Conservation (phyloP, 768 basidiomycete genomes). For the Suillus brevipes region DNA sequence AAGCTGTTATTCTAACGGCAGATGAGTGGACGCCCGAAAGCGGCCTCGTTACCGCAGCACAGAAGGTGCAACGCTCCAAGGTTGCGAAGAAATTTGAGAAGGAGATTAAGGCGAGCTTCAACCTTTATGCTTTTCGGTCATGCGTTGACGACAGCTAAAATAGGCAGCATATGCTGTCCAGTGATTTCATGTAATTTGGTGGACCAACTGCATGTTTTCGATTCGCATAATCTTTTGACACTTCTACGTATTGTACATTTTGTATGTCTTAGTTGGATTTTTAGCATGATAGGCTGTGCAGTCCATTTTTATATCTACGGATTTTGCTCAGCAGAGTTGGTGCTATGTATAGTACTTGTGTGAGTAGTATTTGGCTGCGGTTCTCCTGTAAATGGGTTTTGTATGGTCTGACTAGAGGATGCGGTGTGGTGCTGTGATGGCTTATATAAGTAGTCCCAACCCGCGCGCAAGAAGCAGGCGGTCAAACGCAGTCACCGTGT, state of each 20-base stretch:
- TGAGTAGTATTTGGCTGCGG: neutral
- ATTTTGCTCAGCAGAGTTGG: neutral
- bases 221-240: neutral
- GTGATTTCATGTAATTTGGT: neutral
- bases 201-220: neutral
- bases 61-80: slow-evolving; percentile 82
- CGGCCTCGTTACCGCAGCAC: slow-evolving; percentile 86
- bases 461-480: slow-evolving; percentile 10
- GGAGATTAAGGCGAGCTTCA: slow-evolving; percentile 58
- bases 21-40: slow-evolving; percentile 94
- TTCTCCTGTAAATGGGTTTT: slow-evolving; percentile 2
- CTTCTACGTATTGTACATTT: neutral
- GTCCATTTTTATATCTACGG: neutral
- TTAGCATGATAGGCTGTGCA: neutral
- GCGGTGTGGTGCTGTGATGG: slow-evolving; percentile 7
- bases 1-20: slow-evolving; percentile 72
- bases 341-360: slow-evolving; percentile 2
- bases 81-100: slow-evolving; percentile 63
- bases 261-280: neutral
- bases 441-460: slow-evolving; percentile 10
- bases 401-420: slow-evolving; percentile 5
- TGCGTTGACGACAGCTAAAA: neutral
- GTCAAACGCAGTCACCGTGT: slow-evolving; percentile 11
- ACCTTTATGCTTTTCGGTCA: neutral
- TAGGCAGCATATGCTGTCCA: neutral